A percentile compares a stretch with the other conserved stretches of the same genome.
These are phyloP conservation scores for Aquilaria sinensis DNA, from an alignment of 345 rosid genomes.

Conservation along the genomic window DNA sequence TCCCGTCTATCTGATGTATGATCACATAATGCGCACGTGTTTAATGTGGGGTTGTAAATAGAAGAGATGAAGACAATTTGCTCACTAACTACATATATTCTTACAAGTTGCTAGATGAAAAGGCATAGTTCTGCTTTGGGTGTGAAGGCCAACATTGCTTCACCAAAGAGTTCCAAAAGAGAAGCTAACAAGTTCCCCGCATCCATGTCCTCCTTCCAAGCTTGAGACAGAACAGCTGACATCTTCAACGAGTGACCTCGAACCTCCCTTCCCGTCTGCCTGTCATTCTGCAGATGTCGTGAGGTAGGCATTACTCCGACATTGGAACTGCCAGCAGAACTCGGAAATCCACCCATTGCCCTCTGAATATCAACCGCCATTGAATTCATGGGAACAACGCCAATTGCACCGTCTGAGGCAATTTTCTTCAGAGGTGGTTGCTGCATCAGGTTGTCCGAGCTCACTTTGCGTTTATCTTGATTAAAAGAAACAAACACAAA, in stretches of 20 bases:
- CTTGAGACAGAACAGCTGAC: slow-evolving; percentile 46
- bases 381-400: slow-evolving; percentile 47
- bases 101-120: slow-evolving; percentile 19
- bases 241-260: slow-evolving; percentile 21
- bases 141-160: slow-evolving; percentile 58
- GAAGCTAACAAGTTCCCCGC: slow-evolving; percentile 53
- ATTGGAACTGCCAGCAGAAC: slow-evolving; percentile 27
- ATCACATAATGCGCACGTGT: too few species aligned
- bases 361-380: slow-evolving; percentile 49
- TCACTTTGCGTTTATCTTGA: slow-evolving; percentile 78
- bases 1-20: too few species aligned
- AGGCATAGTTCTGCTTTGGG: slow-evolving; percentile 57
- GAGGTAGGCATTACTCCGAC: slow-evolving; percentile 23
- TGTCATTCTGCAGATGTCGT: slow-evolving; percentile 33
- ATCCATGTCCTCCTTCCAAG: slow-evolving; percentile 57
- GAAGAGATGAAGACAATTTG: too few species aligned
- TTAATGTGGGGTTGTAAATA: too few species aligned
- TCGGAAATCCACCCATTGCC: slow-evolving; percentile 29
- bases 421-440: slow-evolving; percentile 63
- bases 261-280: slow-evolving; percentile 29
- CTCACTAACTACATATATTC: too few species aligned
- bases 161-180: slow-evolving; percentile 55
- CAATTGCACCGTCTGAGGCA: slow-evolving; percentile 35
- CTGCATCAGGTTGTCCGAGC: slow-evolving; percentile 53
- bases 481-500: background rate